Percentiles rank a stretch among this genome's conserved stretches.
phyloP scores from a whole-genome alignment of 73 alveolate species.

The Tetrahymena thermophila region DNA sequence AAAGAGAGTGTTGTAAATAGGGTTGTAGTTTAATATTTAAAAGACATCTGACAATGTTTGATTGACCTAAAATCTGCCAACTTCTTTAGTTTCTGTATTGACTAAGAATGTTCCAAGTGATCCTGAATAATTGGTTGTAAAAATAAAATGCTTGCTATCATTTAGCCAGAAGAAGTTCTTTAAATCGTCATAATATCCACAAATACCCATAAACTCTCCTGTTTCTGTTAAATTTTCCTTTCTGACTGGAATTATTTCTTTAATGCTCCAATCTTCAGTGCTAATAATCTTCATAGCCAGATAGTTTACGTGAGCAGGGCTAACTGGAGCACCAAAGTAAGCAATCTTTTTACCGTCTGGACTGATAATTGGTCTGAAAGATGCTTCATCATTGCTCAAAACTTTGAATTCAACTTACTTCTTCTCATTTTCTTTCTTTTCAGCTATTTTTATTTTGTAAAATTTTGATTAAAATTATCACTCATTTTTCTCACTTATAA shows the following conservation, averaged over 20 bases:
- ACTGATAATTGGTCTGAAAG: conserved; percentile 17
- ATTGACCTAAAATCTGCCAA: not conserved
- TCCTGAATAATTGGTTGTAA: not conserved
- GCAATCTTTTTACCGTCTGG: conserved; percentile 27
- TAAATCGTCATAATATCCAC: conserved; percentile 39
- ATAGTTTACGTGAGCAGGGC: conserved; percentile 18
- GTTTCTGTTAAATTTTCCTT: conserved; percentile 2
- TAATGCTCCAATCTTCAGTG: not conserved
- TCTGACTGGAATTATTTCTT: conserved; percentile 4
- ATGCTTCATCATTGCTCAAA: conserved; percentile 25
- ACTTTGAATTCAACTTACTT: not conserved
- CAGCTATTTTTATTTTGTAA: not conserved
- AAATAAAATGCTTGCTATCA: conserved; percentile 6
- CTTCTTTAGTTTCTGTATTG: conserved; percentile 4
- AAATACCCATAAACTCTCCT: conserved; percentile 8
- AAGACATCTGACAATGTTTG: not conserved
- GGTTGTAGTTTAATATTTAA: not conserved
- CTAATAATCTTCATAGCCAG: conserved; percentile 6
- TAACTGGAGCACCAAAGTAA: conserved; percentile 16
- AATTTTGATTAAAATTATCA: no score
- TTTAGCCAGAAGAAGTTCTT: conserved; percentile 3
- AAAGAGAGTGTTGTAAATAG: not conserved
- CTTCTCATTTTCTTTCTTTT: not conserved
- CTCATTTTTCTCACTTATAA: no score
- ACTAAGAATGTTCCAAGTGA: not conserved